A percentile compares a stretch with the other conserved stretches of the same genome.
Evolutionary conservation across 805 yeast genomes (phyloP).

Genomic region (Schwanniomyces yamadae): DNA sequence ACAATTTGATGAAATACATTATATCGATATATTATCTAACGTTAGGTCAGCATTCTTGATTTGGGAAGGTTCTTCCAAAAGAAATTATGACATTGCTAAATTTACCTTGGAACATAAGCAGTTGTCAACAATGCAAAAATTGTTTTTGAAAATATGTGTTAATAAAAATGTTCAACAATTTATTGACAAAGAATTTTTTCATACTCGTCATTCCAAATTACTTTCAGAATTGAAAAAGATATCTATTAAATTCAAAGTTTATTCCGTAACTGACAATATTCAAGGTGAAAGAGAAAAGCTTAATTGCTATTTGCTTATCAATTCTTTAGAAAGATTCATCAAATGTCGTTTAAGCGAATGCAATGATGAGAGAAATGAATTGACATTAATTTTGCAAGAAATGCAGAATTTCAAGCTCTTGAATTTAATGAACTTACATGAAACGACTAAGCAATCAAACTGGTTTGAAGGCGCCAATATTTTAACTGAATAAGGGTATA

Average conservation of each 20-base stretch:
- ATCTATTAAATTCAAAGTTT: constrained; percentile 31
- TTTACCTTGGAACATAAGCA: constrained; percentile 13
- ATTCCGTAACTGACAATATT: constrained; percentile 13
- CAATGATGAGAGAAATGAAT: constrained; percentile 5
- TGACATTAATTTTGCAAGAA: constrained; percentile 9
- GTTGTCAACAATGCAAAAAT: constrained; percentile 22
- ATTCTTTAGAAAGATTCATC: constrained; percentile 13
- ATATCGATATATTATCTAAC: constrained; percentile 19
- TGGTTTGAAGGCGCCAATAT: not conserved
- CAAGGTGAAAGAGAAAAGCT: constrained; percentile 32
- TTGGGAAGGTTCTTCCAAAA: constrained; percentile 34
- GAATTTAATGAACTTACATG: constrained; percentile 9
- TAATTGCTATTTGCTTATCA: constrained; percentile 16
- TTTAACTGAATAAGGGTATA: not conserved
- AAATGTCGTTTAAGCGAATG: constrained; percentile 7
- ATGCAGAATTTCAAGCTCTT: constrained; percentile 8
- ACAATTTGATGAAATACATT: constrained; percentile 18
- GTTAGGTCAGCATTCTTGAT: constrained; percentile 31
- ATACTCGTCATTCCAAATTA: constrained; percentile 11
- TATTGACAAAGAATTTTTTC: constrained; percentile 9
- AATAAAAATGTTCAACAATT: constrained; percentile 13
- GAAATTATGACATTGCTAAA: constrained; percentile 12
- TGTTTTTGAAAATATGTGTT: constrained; percentile 24
- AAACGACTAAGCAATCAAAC: not conserved
- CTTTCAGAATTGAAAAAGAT: constrained; percentile 30